Evolutionary conservation across 2,329 filamentous ascomycete genomes (phyloP).

Genomic region (Lasiodiplodia citricola): DNA sequence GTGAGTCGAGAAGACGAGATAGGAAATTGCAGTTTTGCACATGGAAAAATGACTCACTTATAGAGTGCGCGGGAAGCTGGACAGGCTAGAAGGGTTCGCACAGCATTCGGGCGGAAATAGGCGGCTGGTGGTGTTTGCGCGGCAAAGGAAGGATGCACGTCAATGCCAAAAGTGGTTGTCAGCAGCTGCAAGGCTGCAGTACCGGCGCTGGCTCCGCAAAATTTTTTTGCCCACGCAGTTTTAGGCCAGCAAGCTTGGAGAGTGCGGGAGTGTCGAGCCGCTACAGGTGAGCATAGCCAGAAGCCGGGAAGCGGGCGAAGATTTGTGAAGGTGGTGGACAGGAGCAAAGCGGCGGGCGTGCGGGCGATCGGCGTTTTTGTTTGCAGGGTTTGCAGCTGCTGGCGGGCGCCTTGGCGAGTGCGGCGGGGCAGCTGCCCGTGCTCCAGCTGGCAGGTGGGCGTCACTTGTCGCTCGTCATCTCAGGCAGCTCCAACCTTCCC

Average conservation of each 20-base stretch:
- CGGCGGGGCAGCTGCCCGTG: conserved; percentile 12
- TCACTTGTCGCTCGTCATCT: conserved; percentile 15
- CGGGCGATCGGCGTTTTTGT: conserved; percentile 7
- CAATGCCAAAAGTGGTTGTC: conserved; percentile 21
- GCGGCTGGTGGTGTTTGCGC: neutral
- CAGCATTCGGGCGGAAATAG: neutral
- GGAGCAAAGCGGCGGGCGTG: conserved; percentile 21
- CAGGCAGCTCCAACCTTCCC: conserved; percentile 4
- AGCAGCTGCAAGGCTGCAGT: conserved; percentile 3
- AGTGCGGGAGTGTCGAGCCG: neutral
- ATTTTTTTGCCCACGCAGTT: neutral
- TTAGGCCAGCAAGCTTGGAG: neutral
- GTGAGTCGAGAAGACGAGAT: neutral
- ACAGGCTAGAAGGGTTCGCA: neutral
- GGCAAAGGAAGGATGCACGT: conserved; percentile 16
- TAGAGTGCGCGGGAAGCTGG: no score
- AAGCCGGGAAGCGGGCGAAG: neutral
- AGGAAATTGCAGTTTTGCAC: neutral
- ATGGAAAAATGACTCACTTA: neutral
- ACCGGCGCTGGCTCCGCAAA: conserved; percentile 1
- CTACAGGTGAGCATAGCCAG: neutral
- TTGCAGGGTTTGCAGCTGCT: conserved; percentile 10
- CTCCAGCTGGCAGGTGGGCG: neutral
- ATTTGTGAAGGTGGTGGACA: conserved; percentile 20
- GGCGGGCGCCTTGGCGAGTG: neutral